Evolutionary conservation across 1,284 basidiomycete species (phyloP).

Genomic region (Phellopilus nigrolimitatus): DNA sequence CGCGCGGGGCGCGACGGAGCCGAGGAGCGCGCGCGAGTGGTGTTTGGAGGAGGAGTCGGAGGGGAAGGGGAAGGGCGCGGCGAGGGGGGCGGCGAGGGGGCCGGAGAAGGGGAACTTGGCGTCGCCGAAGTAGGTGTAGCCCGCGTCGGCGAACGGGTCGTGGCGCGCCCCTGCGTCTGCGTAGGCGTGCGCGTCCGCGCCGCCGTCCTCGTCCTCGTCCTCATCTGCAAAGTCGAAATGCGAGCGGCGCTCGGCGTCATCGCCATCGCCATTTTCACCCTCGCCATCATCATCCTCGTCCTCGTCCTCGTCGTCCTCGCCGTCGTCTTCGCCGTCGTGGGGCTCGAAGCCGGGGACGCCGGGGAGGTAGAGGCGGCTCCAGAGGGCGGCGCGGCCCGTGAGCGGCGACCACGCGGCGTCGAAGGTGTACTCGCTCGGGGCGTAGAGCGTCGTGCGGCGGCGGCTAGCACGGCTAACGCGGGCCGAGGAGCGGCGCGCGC

Average conservation of each 20-base stretch:
- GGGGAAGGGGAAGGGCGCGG: not conserved
- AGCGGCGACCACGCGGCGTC: constrained; percentile 12
- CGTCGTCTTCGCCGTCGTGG: not conserved
- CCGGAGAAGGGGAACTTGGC: not conserved
- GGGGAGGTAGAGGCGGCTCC: not conserved
- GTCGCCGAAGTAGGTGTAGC: not conserved
- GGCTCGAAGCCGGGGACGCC: not conserved
- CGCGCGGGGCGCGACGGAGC: not conserved
- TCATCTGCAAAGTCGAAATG: not conserved
- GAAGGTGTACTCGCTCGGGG: constrained; percentile 12
- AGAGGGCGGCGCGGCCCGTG: not conserved
- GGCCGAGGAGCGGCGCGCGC: no score
- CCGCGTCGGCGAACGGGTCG: not conserved
- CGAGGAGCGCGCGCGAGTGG: not conserved
- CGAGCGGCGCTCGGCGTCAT: not conserved
- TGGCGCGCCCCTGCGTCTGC: no score
- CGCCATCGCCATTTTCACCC: not conserved
- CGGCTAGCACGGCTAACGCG: not conserved
- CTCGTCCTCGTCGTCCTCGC: constrained; percentile 9
- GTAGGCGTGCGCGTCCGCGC: no score
- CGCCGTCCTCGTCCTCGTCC: not conserved
- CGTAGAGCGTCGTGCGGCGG: constrained; percentile 1
- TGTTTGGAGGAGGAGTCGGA: not conserved
- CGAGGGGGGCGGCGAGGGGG: not conserved
- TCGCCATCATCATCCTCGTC: not conserved